phyloP scores from a whole-genome alignment of 2,329 filamentous ascomycete genomes.

The Talaromyces sp. region DNA sequence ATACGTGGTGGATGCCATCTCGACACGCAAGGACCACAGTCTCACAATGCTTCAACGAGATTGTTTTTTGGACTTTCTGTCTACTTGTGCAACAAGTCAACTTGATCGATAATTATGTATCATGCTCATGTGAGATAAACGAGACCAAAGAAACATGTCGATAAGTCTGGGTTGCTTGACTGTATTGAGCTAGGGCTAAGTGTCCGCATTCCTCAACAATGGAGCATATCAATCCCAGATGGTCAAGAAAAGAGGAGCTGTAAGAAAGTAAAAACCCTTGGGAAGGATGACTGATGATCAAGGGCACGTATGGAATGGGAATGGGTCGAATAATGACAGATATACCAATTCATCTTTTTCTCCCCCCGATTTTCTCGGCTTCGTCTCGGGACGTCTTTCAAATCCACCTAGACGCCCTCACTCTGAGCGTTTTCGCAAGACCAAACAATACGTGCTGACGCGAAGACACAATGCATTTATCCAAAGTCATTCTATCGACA shows the following conservation, averaged over 20 bases:
- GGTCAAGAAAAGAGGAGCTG: too few species aligned
- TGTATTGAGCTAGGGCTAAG: not conserved
- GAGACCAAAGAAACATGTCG: too few species aligned
- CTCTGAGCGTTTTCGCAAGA: not conserved
- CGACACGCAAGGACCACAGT: not conserved
- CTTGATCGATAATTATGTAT: not conserved
- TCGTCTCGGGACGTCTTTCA: not conserved
- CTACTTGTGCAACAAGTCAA: not conserved
- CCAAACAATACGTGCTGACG: not conserved
- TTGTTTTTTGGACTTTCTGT: too few species aligned
- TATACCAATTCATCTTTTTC: not conserved
- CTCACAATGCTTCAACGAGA: too few species aligned
- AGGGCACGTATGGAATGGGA: constrained; percentile 5
- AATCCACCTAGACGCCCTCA: not conserved
- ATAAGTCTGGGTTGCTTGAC: not conserved
- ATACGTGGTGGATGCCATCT: not conserved
- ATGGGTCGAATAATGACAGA: not conserved
- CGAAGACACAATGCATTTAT: not conserved
- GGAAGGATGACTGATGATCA: not conserved
- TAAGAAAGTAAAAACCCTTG: not conserved
- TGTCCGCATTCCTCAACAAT: not conserved
- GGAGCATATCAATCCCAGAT: too few species aligned
- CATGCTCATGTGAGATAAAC: not conserved
- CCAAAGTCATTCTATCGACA: constrained; percentile 4
- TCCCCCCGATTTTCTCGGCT: not conserved